Evolutionary conservation across 2,329 filamentous ascomycete species (phyloP), one percentile per base, ranked within the genome.

Genomic region (Podosphaera leucotricha): DNA sequence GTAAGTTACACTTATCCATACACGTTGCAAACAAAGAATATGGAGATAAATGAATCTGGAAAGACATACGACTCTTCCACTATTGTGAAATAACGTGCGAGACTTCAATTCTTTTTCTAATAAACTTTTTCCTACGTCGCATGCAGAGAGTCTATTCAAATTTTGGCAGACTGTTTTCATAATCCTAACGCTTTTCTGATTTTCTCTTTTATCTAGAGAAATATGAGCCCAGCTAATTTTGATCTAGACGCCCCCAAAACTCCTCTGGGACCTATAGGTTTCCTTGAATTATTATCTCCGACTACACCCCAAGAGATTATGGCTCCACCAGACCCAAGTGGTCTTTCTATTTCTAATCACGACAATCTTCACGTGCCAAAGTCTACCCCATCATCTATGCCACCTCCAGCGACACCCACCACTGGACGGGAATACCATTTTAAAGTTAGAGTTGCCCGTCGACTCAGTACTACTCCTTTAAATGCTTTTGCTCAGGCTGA

Each of bases 331-430:
- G 86, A 94, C 57, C 77, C 84, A 0, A 92, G 81, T 60, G 74
- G 75, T 35, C 64, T 93, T 16, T 86, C 84, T 1, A 87, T 93
- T 47, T 90, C 83, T 2, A 77, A 73, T 46, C 65, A 67, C 16
- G 62, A 60, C 47, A 64, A 55, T 45, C 43, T 46, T 13, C 48
- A 52, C 38, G 43, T 38, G 46, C 43, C 49, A 41, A 50, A 46
- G 43, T 44, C 48, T 28, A 30, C 61, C 60, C 44, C 59, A 60
- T 63, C 60, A 47, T 58, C 56, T 26, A 65, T 65, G 46, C 67
- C 75, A 40, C 72, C 72, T 11, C 87, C 86, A 0, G 85, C 83
- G 1, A 95, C 87, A 0, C 87, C 87, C 3, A 93, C 85, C 1
- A 49, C 70, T 11, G 67, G 67, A 35, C 64, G 71, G 21, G 66